Evolutionary conservation across 2,329 filamentous ascomycete species (phyloP).

Genomic region (Exophiala mesophila): DNA sequence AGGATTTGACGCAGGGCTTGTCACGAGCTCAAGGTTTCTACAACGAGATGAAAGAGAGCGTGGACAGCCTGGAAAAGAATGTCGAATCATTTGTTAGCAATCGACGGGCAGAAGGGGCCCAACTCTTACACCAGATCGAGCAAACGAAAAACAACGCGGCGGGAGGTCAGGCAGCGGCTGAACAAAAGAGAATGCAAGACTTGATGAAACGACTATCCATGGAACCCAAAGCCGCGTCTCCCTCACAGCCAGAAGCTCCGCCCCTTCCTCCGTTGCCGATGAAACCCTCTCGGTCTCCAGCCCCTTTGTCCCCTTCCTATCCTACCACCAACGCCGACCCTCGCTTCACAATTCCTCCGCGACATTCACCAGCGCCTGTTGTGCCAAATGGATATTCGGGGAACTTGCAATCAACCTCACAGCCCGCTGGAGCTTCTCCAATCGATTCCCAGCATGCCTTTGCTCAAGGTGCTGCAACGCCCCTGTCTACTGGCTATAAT

Average conservation of each 20-base stretch:
- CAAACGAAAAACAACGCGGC: conserved; percentile 62
- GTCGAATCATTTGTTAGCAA: conserved; percentile 97
- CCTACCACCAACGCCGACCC: conserved; percentile 25
- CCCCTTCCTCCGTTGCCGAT: conserved; percentile 33
- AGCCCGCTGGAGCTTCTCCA: conserved; percentile 19
- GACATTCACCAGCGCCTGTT: conserved; percentile 25
- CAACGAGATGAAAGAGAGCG: conserved; percentile 89
- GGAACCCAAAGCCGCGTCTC: conserved; percentile 50
- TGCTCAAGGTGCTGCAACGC: conserved; percentile 37
- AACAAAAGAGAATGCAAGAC: conserved; percentile 77
- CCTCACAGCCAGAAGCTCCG: conserved; percentile 42
- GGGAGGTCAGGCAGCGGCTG: conserved; percentile 65
- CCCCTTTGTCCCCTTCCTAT: conserved; percentile 21
- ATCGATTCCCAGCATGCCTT: conserved; percentile 22
- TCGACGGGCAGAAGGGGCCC: conserved; percentile 80
- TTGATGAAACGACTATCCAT: conserved; percentile 96
- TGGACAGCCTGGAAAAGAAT: conserved; percentile 87
- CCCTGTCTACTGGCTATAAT: conserved; percentile 43
- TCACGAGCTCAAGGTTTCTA: conserved; percentile 90
- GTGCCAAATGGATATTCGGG: conserved; percentile 22
- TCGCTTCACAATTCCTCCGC: conserved; percentile 27
- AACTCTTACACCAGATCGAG: conserved; percentile 84
- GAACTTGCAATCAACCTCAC: conserved; percentile 11
- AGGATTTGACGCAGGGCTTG: conserved; percentile 81
- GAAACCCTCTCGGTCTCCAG: conserved; percentile 17